These are phyloP conservation scores for Lodderomyces jiufengensis DNA, from an alignment of 1,139 yeast species.

Conservation along the genomic window DNA sequence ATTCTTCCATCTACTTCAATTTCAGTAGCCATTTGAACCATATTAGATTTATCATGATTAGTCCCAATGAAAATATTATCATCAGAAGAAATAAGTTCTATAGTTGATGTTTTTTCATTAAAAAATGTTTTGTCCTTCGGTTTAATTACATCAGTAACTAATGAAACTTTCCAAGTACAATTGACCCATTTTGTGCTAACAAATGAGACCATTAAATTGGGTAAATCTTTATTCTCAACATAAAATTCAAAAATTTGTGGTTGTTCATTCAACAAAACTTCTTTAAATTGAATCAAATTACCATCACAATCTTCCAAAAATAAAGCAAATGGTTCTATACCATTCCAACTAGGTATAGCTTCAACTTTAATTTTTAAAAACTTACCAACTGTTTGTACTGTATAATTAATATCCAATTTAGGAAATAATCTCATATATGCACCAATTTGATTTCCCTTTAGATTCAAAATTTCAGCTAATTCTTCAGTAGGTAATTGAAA, in stretches of 20 bases:
- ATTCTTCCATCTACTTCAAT: constrained; percentile 72
- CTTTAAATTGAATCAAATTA: constrained; percentile 63
- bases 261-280: constrained; percentile 48
- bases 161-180: constrained; percentile 61
- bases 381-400: constrained; percentile 71
- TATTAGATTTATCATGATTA: constrained; percentile 65
- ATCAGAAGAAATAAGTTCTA: constrained; percentile 41
- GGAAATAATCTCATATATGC: constrained; percentile 76
- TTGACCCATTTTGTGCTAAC: constrained; percentile 86
- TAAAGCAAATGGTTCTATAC: constrained; percentile 77
- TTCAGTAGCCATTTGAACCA: constrained; percentile 72
- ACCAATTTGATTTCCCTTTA: constrained; percentile 47
- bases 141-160: constrained; percentile 52
- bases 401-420: constrained; percentile 50
- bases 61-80: constrained; percentile 65
- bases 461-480: constrained; percentile 76
- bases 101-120: constrained; percentile 42
- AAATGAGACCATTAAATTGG: constrained; percentile 69
- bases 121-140: constrained; percentile 42
- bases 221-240: constrained; percentile 59
- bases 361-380: constrained; percentile 64
- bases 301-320: constrained; percentile 85
- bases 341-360: constrained; percentile 67
- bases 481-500: constrained; percentile 68
- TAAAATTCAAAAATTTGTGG: constrained; percentile 64